Percentiles rank a stretch among this genome's conserved stretches.
phyloP scores from a whole-genome alignment of 164 flowering plant genomes.

The Nymphaea colorata region DNA sequence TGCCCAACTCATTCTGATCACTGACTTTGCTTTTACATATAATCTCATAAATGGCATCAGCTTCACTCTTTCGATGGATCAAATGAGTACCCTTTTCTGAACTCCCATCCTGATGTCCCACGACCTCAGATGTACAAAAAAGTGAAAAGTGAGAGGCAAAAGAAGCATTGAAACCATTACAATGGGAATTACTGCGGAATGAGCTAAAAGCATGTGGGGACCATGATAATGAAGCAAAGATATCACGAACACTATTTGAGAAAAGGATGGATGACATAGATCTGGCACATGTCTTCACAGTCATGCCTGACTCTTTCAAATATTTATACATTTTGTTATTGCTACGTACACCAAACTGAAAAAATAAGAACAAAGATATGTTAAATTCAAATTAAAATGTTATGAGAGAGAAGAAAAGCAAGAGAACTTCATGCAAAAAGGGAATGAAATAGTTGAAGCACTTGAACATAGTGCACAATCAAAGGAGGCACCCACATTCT shows the following conservation, averaged over 20 bases:
- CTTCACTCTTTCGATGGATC: not conserved
- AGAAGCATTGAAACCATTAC: not conserved
- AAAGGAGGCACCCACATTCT: too few relatives aligned
- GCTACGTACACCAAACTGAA: not conserved
- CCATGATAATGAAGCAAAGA: not conserved
- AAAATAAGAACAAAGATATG: not conserved
- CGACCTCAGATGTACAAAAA: not conserved
- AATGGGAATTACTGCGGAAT: not conserved
- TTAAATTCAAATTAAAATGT: not conserved
- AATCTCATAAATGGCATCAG: not conserved
- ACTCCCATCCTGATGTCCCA: not conserved
- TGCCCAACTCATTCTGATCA: conserved; percentile 18
- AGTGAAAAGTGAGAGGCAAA: not conserved
- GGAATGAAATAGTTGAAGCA: too few relatives aligned
- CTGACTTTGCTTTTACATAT: not conserved
- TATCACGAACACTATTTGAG: not conserved
- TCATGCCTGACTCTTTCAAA: not conserved
- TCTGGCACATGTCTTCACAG: not conserved
- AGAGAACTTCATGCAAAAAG: too few relatives aligned
- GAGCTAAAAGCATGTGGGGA: not conserved
- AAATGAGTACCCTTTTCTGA: not conserved
- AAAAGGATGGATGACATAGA: not conserved
- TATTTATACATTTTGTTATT: not conserved
- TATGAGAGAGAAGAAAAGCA: too few relatives aligned
- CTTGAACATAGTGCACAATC: too few relatives aligned